Percentiles rank a stretch among this genome's conserved stretches.
Evolutionary conservation across 2,329 filamentous ascomycete species (phyloP).

Genomic region (Calonectria pteridis): DNA sequence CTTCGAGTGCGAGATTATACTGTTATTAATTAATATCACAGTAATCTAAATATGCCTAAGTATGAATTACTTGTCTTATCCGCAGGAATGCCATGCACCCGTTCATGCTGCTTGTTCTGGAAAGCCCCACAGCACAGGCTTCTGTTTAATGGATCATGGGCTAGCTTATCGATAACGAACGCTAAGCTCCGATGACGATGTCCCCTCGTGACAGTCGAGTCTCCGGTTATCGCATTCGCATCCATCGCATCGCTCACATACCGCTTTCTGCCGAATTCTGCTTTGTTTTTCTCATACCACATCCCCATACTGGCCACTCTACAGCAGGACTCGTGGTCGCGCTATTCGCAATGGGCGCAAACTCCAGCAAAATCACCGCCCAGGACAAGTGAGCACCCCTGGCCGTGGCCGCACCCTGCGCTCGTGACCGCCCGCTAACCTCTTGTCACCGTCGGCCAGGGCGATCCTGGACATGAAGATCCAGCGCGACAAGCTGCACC

Average conservation of each 20-base stretch:
- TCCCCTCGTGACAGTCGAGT: constrained; percentile 42
- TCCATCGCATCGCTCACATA: constrained; percentile 16
- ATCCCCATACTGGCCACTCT: constrained; percentile 7
- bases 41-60: not conserved
- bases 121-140: not conserved
- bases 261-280: constrained; percentile 7
- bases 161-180: constrained; percentile 44
- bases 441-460: constrained; percentile 61
- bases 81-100: not conserved
- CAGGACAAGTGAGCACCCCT: constrained; percentile 82
- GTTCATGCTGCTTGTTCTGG: constrained; percentile 2
- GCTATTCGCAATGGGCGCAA: constrained; percentile 63
- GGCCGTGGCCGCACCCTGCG: constrained; percentile 14
- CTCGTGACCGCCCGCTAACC: constrained; percentile 26
- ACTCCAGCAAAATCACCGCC: constrained; percentile 69
- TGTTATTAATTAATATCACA: not conserved
- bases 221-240: constrained; percentile 22
- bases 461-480: constrained; percentile 98
- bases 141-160: constrained; percentile 6
- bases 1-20: not conserved
- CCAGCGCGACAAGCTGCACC: constrained; percentile 96
- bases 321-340: constrained; percentile 17
- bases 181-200: constrained; percentile 42
- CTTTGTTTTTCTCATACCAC: not conserved
- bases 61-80: not conserved